phyloP scores from a whole-genome alignment of 805 yeast genomes.

The Hanseniaspora taiwanica region DNA sequence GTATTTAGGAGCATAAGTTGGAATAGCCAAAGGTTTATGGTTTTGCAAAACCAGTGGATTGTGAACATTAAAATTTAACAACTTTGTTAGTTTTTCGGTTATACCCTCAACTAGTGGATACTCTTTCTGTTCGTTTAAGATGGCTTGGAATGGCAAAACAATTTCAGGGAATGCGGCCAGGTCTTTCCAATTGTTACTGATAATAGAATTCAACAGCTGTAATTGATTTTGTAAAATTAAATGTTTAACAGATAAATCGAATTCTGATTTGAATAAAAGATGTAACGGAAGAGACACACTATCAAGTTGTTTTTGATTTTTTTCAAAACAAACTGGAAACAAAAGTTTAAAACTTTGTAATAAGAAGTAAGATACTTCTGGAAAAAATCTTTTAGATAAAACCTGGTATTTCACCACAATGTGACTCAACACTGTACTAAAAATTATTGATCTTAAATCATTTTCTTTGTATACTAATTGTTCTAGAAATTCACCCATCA shows the following conservation, averaged over 20 bases:
- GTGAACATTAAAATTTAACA: slow-evolving; percentile 40
- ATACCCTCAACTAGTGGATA: slow-evolving; percentile 20
- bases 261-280: slow-evolving; percentile 18
- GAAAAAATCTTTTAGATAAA: slow-evolving; percentile 64
- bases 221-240: slow-evolving; percentile 16
- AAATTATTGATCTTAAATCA: slow-evolving; percentile 30
- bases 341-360: slow-evolving; percentile 37
- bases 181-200: slow-evolving; percentile 45
- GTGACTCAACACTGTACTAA: slow-evolving; percentile 57
- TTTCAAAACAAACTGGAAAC: slow-evolving; percentile 20
- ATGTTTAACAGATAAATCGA: slow-evolving; percentile 21
- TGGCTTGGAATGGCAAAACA: slow-evolving; percentile 30
- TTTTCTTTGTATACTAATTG: slow-evolving; percentile 29
- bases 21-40: slow-evolving; percentile 75
- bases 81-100: slow-evolving; percentile 33
- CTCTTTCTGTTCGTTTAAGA: slow-evolving; percentile 18
- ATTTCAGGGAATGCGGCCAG: slow-evolving; percentile 50
- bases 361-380: slow-evolving; percentile 57
- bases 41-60: slow-evolving; percentile 68
- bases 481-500: slow-evolving; percentile 59
- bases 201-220: slow-evolving; percentile 11
- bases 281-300: slow-evolving; percentile 12
- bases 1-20: slow-evolving; percentile 77
- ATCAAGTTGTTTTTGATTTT: not conserved
- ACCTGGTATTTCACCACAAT: slow-evolving; percentile 61